Base-by-base conservation (phyloP, 2,329 filamentous ascomycete genomes). In the Bipolaris sorokiniana region DNA sequence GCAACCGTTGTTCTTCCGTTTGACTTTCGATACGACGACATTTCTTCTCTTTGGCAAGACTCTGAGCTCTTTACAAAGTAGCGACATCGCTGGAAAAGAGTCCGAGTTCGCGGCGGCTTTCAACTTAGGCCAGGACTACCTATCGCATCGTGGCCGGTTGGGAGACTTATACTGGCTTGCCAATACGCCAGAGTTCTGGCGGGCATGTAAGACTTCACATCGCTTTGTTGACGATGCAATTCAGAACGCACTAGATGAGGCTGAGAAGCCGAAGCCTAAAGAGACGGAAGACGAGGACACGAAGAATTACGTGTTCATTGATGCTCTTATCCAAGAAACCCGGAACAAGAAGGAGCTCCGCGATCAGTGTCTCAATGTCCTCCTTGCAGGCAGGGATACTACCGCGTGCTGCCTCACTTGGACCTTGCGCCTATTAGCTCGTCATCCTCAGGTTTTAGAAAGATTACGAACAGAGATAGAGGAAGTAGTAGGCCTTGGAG, bases 331-430 rank as follows among this genome's bases (percentile, higher is more conserved):
- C 38, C 82, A 84, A 46, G 91, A 90, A 76, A 96, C 91, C 0
- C 85, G 89, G 37, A 77, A 82, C 56, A 73, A 76, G 20, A 83
- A 82, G 48, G 84, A 92, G 2, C 83, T 97, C 10, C 90, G 92
- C 33, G 90, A 95, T 75, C 91, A 97, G 75, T 81, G 96, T 44
- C 83, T 95, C 6, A 88, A 89, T 45, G 85, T 97, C 16, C 84
- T 97, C 2, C 84, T 97, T 7, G 93, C 93, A 1, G 92, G 91
- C 9, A 84, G 90, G 40, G 93, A 97, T 74, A 96, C 92, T n/a
- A 97, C 92, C 0, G 92, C 92, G 28, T 84, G 83, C 1, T 90
- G 90, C 0, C 82, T 97, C 1, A 89, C 87, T 0, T 96, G 90
- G 86, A 82, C 86, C 38, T 82, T 96, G 52, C 60, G 66, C 20